Base-by-base conservation (phyloP, 352 stramenopile genomes). In the Phytopythium sindhum region DNA sequence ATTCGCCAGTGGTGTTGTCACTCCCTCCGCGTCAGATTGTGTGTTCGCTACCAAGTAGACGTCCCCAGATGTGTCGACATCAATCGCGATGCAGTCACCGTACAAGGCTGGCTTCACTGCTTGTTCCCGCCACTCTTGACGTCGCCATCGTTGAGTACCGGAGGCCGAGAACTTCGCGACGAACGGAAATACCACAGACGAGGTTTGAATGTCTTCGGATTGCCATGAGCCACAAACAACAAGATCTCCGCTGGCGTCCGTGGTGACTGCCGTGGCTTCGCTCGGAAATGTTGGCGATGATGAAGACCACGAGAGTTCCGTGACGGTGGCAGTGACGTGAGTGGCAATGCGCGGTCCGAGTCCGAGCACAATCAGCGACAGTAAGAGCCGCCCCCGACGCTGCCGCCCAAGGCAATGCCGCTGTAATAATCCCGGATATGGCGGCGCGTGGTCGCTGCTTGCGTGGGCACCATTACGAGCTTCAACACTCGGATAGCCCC, bases 241-340 rank as follows among this genome's bases (percentile, higher is more conserved):
- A 0, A 57, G 11, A 26, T 57, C 33, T 37, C 51, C 51, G 33
- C 14, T 48, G 42, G 42, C 42, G 19, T 26, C 21, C 12, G 23
- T 37, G 10, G 48, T 29, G 48, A 33, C 48, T 12, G 48, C 48
- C 2, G 42, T 23, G 10, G 21, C 42, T 48, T 48, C 19, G 21
- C 19, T 48, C 19, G 42, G 42, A 14, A 54, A 31, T 12, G n/a
- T n/a, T 8, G 24, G 12, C 24, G 48, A 54, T 6, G 48, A 54
- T 23, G 53, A 58, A 2, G 52, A 48, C 53, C 53, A 59, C 53
- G 53, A 59, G 17, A 59, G 33, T 15, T 59, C 53, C 15, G 53
- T 59, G 19, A 59, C 35, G 6, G 53, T 19, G 15, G 53, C 53
- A 14, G 35, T 31, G 11, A 41, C 26, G 21, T 44, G 29, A 21